Evolutionary conservation across 1,139 yeast species (phyloP).

Genomic region (Lizanozyma gosingica): DNA sequence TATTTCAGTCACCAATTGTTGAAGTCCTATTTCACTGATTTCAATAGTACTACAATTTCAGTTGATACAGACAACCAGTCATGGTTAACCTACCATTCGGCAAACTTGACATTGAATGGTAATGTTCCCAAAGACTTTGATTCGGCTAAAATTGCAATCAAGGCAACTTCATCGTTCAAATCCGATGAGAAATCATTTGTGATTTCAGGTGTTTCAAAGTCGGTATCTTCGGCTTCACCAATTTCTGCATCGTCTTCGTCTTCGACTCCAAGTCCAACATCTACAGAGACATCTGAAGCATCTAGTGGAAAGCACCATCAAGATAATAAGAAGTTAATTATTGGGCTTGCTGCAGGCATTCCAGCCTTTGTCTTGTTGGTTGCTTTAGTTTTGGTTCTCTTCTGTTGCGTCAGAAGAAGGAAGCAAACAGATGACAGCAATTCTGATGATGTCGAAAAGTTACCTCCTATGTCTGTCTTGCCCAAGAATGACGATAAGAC

Average conservation of each 20-base stretch:
- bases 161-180: slow-evolving; percentile 35
- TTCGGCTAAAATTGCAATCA: slow-evolving; percentile 38
- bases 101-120: slow-evolving; percentile 65
- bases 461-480: slow-evolving; percentile 5
- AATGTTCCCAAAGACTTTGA: slow-evolving; percentile 53
- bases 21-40: slow-evolving; percentile 47
- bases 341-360: slow-evolving; percentile 82
- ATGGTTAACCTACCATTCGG: slow-evolving; percentile 58
- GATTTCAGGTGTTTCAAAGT: slow-evolving; percentile 43
- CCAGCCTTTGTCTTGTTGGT: slow-evolving; percentile 49
- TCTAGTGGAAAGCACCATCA: slow-evolving; percentile 10
- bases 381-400: slow-evolving; percentile 41
- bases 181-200: slow-evolving; percentile 38
- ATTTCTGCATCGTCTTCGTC: slow-evolving; percentile 17
- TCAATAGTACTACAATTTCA: slow-evolving; percentile 39
- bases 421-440: slow-evolving; percentile 14
- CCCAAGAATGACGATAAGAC: neutral
- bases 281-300: slow-evolving; percentile 13
- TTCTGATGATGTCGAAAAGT: slow-evolving; percentile 12
- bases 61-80: slow-evolving; percentile 34
- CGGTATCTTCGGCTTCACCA: slow-evolving; percentile 12
- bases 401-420: slow-evolving; percentile 50
- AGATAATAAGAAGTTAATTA: slow-evolving; percentile 50
- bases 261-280: slow-evolving; percentile 16
- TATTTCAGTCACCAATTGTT: slow-evolving; percentile 48